Evolutionary conservation across 768 basidiomycete species (phyloP), one percentile per base, ranked within the genome.

Genomic region (Lactarius psammicola): DNA sequence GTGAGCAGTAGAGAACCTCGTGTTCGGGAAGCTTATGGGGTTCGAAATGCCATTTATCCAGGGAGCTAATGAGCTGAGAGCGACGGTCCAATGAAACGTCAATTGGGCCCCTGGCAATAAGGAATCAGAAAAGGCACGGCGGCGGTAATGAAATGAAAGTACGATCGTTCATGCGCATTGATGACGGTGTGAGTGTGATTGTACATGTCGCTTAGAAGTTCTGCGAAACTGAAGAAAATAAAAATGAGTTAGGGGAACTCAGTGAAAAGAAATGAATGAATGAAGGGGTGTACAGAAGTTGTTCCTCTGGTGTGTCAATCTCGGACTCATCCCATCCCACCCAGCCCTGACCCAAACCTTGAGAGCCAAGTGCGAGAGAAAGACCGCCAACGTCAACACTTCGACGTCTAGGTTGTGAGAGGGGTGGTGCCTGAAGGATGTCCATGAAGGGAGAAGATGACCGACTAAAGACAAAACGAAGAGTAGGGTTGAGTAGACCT

Each of bases 371-470:
- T 0, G 94, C 93, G 57, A 94, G 87, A 64, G 88, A 86, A 65
- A 98, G 82, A 36, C 94, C 95, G 15, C 95, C 95, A 51, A 92
- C 83, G 76, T 98, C 95, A 63, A 95, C 93, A 74, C 91, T 94
- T 56, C 91, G 80, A 60, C 94, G 80, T 65, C 85, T 77, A 72
- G 58, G 40, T 28, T 68, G 46, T 15, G 55, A 65, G n/a, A 61
- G 4, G 15, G 65, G 49, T 33, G 53, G 64, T 11, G 64, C 15
- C 13, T 63, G 67, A 17, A 60, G 64, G 46, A 65, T 60, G 49
- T 62, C 61, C 62, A 67, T 70, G 44, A 17, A 34, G 51, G 55
- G 49, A 46, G 42, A 59, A 23, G 31, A n/a, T 33, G 38, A 54
- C 26, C 20, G 28, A 49, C 42, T 13, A 23, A 55, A 59, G 40